Base-by-base conservation (phyloP, 2,329 filamentous ascomycete species). In the Stylonectria norvegica region DNA sequence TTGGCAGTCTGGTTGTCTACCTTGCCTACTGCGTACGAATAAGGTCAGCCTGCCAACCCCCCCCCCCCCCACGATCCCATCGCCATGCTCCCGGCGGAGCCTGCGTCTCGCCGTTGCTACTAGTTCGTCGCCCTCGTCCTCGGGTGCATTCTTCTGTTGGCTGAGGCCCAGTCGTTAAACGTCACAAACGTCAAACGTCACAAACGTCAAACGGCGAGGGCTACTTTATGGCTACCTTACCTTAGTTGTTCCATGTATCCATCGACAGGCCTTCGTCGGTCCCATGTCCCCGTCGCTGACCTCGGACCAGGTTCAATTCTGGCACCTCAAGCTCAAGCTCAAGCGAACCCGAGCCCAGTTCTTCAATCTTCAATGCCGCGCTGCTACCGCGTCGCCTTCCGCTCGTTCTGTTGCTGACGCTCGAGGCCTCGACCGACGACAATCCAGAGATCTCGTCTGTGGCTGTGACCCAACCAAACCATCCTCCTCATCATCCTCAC, bases 61-160 rank as follows among this genome's bases (percentile, higher is more conserved):
- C n/a, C n/a, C n/a, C n/a, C n/a, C 43, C 34, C 34, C 43, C 42
- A 40, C 36, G 43, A 45, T 43, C 34, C 42, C 33, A 42, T 57
- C 43, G 54, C 54, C 51, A 57, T 56, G 48, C 44, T 40, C 44
- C 32, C 20, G 41, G 38, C 39, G 48, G 38, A 45, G 47, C 42
- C 50, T 45, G 35, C 33, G 48, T 44, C 48, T 53, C 42, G 45
- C 36, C 47, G 41, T 49, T 56, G 50, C 46, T 57, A 57, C 50
- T 56, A 42, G 34, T 36, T 55, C 55, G 43, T 56, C 53, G 49
- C 35, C 28, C 14, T 17, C 30, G 30, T n/a, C 19, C 30, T 7
- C 5, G 28, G 28, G 10, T n/a, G 30, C 19, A n/a, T n/a, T n/a
- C n/a, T n/a, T n/a, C n/a, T n/a, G n/a, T n/a, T n/a, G n/a, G n/a